Base-by-base conservation (phyloP, 371 early-diverging fungal genomes). In the Capillidium rhysosporum region DNA sequence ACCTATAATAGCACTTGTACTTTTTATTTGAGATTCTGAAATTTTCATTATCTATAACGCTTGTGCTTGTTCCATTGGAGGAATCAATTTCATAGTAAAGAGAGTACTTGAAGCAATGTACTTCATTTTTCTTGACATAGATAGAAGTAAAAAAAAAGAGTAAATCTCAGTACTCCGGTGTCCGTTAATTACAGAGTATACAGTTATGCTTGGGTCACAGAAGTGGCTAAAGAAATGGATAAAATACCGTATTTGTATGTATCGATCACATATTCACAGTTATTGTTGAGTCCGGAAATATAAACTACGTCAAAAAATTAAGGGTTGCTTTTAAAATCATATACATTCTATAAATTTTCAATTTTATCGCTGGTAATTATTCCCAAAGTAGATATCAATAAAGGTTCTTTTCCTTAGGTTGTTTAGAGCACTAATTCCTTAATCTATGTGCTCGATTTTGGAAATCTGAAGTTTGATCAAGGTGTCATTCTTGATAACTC, bases 221-320 rank as follows among this genome's bases (percentile, higher is more conserved):
- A 76, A 76, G 49, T 87, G 88, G 55, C 84, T 87, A 38, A 86
- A 71, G 58, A 82, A 86, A 26, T 73, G 73, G 1, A 80, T 71
- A 3, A 76, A 69, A 49, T 83, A 23, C 85, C 88, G 21, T 60
- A 57, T 3, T 63, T 49, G 57, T 63, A 72, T 0, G 85, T 79
- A 61, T 87, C 88, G 51, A 87, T 69, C 3, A 69, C 67, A 48
- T 69, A 81, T 8, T 57, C 48, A 26, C 57, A 60, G 5, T 63
- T 58, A 8, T 61, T 46, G 16, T 55, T 48, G 25, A 53, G 57
- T 14, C 61, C 65, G n/a, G 53, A 41, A 26, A 58, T 49, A 49
- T 67, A 72, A 48, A 81, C 82, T 61, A 80, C 57, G 41, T 76
- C 80, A 59, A 80, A 82, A 24, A 82, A 57, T 59, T 76, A 78